Evolutionary conservation across 768 basidiomycete genomes (phyloP).

Genomic region (Tylopilus vinaceipallidus): DNA sequence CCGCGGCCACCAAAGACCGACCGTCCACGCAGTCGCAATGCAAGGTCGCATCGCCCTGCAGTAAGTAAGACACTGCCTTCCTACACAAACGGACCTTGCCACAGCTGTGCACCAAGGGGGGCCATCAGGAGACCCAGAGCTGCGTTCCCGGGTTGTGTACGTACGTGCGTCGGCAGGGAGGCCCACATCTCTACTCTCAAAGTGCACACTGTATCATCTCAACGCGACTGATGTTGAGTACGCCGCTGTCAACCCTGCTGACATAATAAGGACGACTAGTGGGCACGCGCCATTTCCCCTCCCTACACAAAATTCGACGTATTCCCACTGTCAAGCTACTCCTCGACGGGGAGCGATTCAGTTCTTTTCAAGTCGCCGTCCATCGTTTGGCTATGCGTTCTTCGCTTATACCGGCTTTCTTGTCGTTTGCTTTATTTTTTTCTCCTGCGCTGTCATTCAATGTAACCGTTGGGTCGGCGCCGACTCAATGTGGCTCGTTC

Average conservation of each 20-base stretch:
- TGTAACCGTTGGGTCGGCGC: slow-evolving; percentile 46
- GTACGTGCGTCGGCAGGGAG: not conserved
- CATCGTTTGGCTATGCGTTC: slow-evolving; percentile 28
- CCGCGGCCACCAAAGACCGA: no score
- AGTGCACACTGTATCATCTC: no score
- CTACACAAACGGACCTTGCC: not conserved
- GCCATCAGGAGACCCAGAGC: not conserved
- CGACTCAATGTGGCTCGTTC: slow-evolving; percentile 64
- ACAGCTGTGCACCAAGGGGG: not conserved
- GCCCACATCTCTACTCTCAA: not conserved
- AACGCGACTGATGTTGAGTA: no score
- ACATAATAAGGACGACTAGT: slow-evolving; percentile 12
- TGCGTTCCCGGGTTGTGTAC: not conserved
- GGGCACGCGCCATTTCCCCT: not conserved
- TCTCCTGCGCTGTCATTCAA: slow-evolving; percentile 35
- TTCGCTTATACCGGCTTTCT: slow-evolving; percentile 21
- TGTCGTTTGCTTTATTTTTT: slow-evolving; percentile 24
- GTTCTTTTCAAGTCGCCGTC: slow-evolving; percentile 10
- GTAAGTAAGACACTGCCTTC: no score
- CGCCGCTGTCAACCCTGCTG: slow-evolving; percentile 11
- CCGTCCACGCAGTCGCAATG: no score
- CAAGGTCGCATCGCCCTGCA: no score
- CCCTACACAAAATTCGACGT: slow-evolving; percentile 8
- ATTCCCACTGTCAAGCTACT: slow-evolving; percentile 2
- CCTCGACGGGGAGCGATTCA: slow-evolving; percentile 8